phyloP scores from a whole-genome alignment of 768 basidiomycete genomes.

The Collybia mongolica region DNA sequence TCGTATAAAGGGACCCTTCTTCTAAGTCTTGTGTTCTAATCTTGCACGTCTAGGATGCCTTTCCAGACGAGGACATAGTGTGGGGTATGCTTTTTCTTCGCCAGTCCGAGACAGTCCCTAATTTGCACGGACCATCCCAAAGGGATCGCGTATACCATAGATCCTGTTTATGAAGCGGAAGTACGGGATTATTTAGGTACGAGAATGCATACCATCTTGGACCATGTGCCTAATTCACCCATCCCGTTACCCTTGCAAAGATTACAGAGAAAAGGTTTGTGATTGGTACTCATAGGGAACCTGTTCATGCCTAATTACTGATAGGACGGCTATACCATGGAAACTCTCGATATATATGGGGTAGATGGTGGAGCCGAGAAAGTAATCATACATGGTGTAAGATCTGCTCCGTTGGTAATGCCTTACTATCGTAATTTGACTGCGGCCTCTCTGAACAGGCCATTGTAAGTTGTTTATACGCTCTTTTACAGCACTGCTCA shows the following conservation, averaged over 20 bases:
- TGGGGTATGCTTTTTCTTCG: slow-evolving; percentile 59
- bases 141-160: slow-evolving; percentile 89
- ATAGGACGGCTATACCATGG: slow-evolving; percentile 90
- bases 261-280: slow-evolving; percentile 81
- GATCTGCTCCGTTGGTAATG: slow-evolving; percentile 11
- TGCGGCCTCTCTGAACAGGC: slow-evolving; percentile 33
- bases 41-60: slow-evolving; percentile 48
- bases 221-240: no score
- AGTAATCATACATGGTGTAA: slow-evolving; percentile 55
- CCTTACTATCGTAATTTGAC: slow-evolving; percentile 4
- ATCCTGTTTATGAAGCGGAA: slow-evolving; percentile 69
- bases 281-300: not conserved
- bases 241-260: slow-evolving; percentile 30
- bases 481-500: not conserved
- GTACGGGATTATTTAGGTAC: slow-evolving; percentile 84
- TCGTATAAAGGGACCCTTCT: not conserved
- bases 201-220: no score
- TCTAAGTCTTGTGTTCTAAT: not conserved
- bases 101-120: not conserved
- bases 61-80: slow-evolving; percentile 73
- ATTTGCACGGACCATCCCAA: not conserved
- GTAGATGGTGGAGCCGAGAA: slow-evolving; percentile 50
- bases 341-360: slow-evolving; percentile 72
- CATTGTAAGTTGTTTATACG: slow-evolving; percentile 35
- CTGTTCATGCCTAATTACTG: not conserved